Percentiles rank a stretch among this genome's conserved stretches.
Conservation (phyloP, 495 filamentous ascomycete species). For the Hyaloscypha finlandica region DNA sequence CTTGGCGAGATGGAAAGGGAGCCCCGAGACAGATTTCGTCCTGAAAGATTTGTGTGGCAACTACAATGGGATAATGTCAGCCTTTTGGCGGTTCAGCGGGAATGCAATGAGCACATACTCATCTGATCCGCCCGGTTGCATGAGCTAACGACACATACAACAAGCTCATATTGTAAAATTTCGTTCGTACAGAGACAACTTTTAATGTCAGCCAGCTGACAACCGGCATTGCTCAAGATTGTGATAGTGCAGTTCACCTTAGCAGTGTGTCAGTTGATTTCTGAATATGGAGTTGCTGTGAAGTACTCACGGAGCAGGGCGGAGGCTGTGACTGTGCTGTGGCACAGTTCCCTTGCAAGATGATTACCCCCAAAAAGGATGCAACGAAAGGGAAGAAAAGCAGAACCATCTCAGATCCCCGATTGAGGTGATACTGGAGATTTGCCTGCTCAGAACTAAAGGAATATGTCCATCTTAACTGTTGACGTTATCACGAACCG, state of each 20-base stretch:
- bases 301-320: no score
- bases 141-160: constrained; percentile 14
- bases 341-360: no score
- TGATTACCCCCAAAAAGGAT: no score
- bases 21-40: constrained; percentile 12
- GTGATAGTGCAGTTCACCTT: not conserved
- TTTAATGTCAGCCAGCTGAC: constrained; percentile 15
- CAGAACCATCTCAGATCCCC: no score
- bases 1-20: constrained; percentile 11
- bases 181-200: constrained; percentile 25
- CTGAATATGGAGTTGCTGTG: no score
- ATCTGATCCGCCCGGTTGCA: constrained; percentile 24
- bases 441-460: no score
- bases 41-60: constrained; percentile 14
- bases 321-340: no score
- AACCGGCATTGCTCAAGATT: not conserved
- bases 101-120: constrained; percentile 5
- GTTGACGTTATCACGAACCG: no score
- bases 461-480: no score
- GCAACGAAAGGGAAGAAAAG: no score
- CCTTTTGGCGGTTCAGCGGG: constrained; percentile 5
- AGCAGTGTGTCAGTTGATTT: no score
- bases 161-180: constrained; percentile 18
- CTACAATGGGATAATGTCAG: constrained; percentile 3
- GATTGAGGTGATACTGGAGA: no score